These are phyloP conservation scores for Tetrapisispora fleetii DNA, from an alignment of 805 yeast genomes.

Conservation along the genomic window DNA sequence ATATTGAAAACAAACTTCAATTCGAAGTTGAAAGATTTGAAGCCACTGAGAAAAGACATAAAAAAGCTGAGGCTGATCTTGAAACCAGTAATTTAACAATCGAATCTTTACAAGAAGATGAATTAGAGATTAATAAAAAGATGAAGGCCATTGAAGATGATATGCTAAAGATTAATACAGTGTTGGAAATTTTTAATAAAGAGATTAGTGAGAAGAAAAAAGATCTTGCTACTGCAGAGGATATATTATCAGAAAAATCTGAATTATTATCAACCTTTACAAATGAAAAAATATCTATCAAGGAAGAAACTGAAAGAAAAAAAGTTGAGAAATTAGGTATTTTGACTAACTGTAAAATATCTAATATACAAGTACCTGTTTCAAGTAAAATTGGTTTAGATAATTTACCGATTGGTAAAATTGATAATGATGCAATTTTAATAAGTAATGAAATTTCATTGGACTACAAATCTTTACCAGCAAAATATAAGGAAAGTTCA, in stretches of 20 bases:
- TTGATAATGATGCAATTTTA: slow-evolving; percentile 31
- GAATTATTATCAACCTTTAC: slow-evolving; percentile 19
- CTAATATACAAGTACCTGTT: slow-evolving; percentile 56
- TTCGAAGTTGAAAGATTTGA: slow-evolving; percentile 55
- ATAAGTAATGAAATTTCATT: slow-evolving; percentile 41
- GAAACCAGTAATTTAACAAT: slow-evolving; percentile 30
- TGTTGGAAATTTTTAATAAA: slow-evolving; percentile 32
- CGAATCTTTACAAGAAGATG: slow-evolving; percentile 27
- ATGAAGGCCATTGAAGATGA: background rate
- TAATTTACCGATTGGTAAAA: slow-evolving; percentile 49
- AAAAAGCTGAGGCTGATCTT: slow-evolving; percentile 33
- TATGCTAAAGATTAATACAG: slow-evolving; percentile 11
- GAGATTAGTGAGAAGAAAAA: slow-evolving; percentile 33
- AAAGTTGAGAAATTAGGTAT: slow-evolving; percentile 48
- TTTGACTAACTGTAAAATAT: slow-evolving; percentile 66
- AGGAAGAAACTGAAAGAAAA: slow-evolving; percentile 45
- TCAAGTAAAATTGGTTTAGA: slow-evolving; percentile 46
- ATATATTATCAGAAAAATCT: slow-evolving; percentile 32
- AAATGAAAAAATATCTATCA: slow-evolving; percentile 33
- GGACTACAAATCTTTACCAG: slow-evolving; percentile 42
- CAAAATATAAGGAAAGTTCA: slow-evolving; percentile 33
- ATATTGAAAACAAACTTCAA: slow-evolving; percentile 47
- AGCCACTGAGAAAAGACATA: slow-evolving; percentile 42
- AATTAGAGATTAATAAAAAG: slow-evolving; percentile 13
- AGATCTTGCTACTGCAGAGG: slow-evolving; percentile 38